A percentile compares a stretch with the other conserved stretches of the same genome.
These are phyloP conservation scores for Coriaria nepalensis DNA, from an alignment of 306 rosid genomes.

Conservation along the genomic window DNA sequence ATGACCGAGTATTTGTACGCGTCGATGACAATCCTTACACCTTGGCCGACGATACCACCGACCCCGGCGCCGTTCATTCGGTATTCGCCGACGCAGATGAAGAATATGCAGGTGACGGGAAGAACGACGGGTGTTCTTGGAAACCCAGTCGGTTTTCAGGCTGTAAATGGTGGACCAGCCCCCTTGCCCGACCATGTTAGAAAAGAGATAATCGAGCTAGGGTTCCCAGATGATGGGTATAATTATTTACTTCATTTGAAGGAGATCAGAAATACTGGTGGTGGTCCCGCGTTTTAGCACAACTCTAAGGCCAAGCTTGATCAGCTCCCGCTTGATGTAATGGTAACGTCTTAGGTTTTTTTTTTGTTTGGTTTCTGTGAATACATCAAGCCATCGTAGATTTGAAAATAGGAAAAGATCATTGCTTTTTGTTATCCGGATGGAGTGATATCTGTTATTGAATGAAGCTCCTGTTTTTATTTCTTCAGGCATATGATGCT, in stretches of 20 bases:
- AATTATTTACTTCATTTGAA: conserved; percentile 68
- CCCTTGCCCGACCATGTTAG: conserved; percentile 44
- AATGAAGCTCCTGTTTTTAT: conserved; percentile 3
- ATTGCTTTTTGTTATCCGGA: neutral
- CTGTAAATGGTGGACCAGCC: neutral
- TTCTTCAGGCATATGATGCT: conserved; percentile 80
- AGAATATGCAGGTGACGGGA: conserved; percentile 22
- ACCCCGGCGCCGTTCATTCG: conserved; percentile 16
- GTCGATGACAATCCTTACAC: conserved; percentile 42
- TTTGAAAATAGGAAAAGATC: neutral
- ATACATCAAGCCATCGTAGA: neutral
- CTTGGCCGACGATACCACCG: conserved; percentile 15
- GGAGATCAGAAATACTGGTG: conserved; percentile 69
- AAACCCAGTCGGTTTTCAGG: neutral
- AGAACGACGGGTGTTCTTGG: conserved; percentile 7
- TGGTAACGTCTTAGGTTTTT: conserved; percentile 28
- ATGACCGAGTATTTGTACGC: conserved; percentile 69
- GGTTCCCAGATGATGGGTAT: conserved; percentile 88
- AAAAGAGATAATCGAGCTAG: conserved; percentile 67
- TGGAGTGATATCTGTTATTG: neutral
- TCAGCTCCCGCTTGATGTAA: conserved; percentile 51
- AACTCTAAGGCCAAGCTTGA: conserved; percentile 63
- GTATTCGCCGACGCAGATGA: conserved; percentile 50
- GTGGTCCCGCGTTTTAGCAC: conserved; percentile 52
- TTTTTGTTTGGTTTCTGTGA: neutral